Evolutionary conservation across 495 filamentous ascomycete species (phyloP), one percentile per base, ranked within the genome.

Genomic region (Penicillium subrubescens): DNA sequence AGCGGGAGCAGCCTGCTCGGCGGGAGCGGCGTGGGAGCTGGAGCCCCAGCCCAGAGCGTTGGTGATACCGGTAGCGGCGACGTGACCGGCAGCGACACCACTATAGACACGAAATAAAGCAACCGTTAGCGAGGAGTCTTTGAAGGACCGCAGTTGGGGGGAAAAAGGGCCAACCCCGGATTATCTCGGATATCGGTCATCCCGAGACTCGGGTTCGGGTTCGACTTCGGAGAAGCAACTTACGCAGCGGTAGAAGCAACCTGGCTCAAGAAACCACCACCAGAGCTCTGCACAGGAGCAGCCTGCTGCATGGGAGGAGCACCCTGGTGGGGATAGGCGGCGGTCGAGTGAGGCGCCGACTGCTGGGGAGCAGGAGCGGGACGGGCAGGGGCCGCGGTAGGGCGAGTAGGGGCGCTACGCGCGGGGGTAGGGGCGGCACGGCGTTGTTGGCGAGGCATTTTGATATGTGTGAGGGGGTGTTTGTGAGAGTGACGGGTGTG

Each of bases 81-180:
- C 94, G 73, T 95, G 95, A 64, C 95, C 95, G 60, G 98, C 88
- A 61, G 94, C 95, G 64, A 97, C 95, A 87, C 95, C 95, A 73
- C 93, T 97, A 68, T 62, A 48, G 21, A 10, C n/a, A 14, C 51
- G 19, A 11, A 10, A 5, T 44, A 55, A 58, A 52, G 53, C 58
- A 27, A 48, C 52, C 29, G 69, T 68, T 57, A 61, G 64, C 29
- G 43, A 56, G 8, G 12, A 41, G 27, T 50, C 43, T 37, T 8
- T 15, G 4, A 29, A 60, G 37, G 29, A 50, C 11, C n/a, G 35
- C 12, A 21, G 43, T 25, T 51, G 55, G 44, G 11, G 7, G 10
- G 0, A 37, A 37, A 37, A 52, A 48, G 34, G 31, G 17, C 29
- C 39, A 19, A 64, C 48, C 52, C 62, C 67, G 67, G 62, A 48